phyloP scores from a whole-genome alignment of 2,329 filamentous ascomycete genomes.

The Sporothrix brasiliensis region DNA sequence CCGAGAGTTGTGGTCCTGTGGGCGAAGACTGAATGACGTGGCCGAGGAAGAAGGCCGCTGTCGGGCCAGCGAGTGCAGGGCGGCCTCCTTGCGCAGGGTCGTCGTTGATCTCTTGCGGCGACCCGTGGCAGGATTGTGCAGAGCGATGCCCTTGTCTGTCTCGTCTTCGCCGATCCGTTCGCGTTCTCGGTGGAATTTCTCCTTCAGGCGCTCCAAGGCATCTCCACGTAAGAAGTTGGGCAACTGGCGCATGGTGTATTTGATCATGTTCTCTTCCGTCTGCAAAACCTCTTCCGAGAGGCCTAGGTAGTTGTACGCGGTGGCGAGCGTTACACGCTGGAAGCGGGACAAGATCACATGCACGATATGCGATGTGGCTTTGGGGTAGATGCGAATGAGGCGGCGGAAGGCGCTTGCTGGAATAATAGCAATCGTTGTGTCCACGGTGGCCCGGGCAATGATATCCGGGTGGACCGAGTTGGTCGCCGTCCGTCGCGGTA shows the following conservation, averaged over 20 bases:
- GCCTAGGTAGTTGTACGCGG: constrained; percentile 91
- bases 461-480: constrained; percentile 95
- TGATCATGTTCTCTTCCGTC: constrained; percentile 91
- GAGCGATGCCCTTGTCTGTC: constrained; percentile 85
- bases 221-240: constrained; percentile 87
- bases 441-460: constrained; percentile 90
- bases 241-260: constrained; percentile 86
- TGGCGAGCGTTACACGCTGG: constrained; percentile 90
- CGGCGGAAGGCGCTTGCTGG: constrained; percentile 93
- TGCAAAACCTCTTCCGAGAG: constrained; percentile 88
- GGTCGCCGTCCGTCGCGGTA: constrained; percentile 52
- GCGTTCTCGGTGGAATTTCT: constrained; percentile 85
- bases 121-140: constrained; percentile 75
- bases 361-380: constrained; percentile 94
- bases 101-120: constrained; percentile 73
- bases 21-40: constrained; percentile 47
- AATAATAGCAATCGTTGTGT: constrained; percentile 98
- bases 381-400: constrained; percentile 90
- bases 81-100: constrained; percentile 76
- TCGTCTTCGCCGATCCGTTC: constrained; percentile 82
- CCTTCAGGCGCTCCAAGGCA: constrained; percentile 80
- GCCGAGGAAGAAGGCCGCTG: constrained; percentile 51
- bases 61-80: constrained; percentile 64
- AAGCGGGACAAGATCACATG: constrained; percentile 95
- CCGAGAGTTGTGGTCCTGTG: constrained; percentile 48